These are phyloP conservation scores for Colletotrichum liriopes DNA, from an alignment of 2,329 filamentous ascomycete species.

Conservation along the genomic window DNA sequence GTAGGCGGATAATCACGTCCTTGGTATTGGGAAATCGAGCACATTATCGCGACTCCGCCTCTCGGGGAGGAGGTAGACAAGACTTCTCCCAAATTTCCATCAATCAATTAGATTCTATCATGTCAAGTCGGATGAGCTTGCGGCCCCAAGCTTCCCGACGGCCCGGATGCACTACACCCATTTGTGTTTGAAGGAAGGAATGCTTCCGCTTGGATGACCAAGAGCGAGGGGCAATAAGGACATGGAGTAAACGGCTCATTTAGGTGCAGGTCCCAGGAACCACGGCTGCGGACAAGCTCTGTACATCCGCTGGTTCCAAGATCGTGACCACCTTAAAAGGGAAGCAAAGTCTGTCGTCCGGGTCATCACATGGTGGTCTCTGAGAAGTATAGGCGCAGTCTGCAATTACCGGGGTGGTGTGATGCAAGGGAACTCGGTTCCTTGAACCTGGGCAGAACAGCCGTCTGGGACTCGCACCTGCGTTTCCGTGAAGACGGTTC, in stretches of 20 bases:
- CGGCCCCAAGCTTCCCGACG: conserved; percentile 18
- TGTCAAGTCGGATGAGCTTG: conserved; percentile 1
- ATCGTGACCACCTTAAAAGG: conserved; percentile 14
- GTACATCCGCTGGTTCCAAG: conserved; percentile 10
- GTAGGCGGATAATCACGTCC: neutral
- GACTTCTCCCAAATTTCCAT: conserved; percentile 25
- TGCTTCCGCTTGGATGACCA: conserved; percentile 27
- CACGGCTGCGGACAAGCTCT: neutral
- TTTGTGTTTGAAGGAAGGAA: conserved; percentile 28
- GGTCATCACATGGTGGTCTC: conserved; percentile 6
- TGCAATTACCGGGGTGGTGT: conserved; percentile 21
- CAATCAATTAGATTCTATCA: conserved; percentile 22
- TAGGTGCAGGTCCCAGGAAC: conserved; percentile 40
- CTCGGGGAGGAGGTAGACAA: conserved; percentile 14
- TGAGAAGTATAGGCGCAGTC: neutral
- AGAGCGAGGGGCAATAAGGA: neutral
- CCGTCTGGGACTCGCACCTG: neutral
- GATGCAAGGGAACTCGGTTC: conserved; percentile 10
- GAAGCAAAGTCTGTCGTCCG: conserved; percentile 14
- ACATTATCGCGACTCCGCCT: conserved; percentile 10
- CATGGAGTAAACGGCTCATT: neutral
- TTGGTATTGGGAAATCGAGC: neutral
- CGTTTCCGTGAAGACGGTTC: neutral
- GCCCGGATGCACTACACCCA: conserved; percentile 32
- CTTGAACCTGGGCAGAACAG: neutral